Evolutionary conservation across 2,329 filamentous ascomycete genomes (phyloP).

Genomic region (Aspergillus melleus): DNA sequence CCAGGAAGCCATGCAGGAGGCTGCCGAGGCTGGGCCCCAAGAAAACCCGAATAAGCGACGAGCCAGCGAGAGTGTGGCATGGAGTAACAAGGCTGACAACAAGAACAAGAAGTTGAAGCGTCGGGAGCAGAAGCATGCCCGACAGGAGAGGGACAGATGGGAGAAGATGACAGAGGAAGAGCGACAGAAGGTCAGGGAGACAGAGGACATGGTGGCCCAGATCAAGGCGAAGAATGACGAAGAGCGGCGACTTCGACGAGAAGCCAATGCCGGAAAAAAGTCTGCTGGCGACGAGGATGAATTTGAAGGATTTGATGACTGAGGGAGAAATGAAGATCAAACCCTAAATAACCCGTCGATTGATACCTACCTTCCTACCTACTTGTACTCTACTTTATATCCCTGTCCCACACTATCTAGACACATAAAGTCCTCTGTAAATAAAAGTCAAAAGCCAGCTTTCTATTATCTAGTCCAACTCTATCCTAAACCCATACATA

Average conservation of each 20-base stretch:
- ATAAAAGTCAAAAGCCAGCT: not conserved
- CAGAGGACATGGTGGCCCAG: slow-evolving; percentile 64
- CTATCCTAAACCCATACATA: no score
- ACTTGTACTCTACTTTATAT: not conserved
- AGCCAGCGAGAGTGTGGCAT: slow-evolving; percentile 64
- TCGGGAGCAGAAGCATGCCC: slow-evolving; percentile 64
- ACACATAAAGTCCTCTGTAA: not conserved
- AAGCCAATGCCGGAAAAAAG: slow-evolving; percentile 21
- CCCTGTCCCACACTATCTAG: not conserved
- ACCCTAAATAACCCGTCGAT: no score
- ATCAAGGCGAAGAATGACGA: slow-evolving; percentile 60
- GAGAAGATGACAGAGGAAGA: slow-evolving; percentile 71
- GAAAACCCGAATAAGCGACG: slow-evolving; percentile 52
- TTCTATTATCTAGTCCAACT: not conserved
- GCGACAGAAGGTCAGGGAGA: slow-evolving; percentile 61
- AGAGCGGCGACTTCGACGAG: slow-evolving; percentile 19
- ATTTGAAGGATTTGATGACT: slow-evolving; percentile 59
- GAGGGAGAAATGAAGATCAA: not conserved
- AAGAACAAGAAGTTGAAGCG: slow-evolving; percentile 63
- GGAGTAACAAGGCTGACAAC: slow-evolving; percentile 69
- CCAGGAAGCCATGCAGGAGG: slow-evolving; percentile 54
- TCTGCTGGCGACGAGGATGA: slow-evolving; percentile 38
- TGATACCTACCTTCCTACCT: not conserved
- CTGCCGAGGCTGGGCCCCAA: slow-evolving; percentile 37
- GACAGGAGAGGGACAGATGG: slow-evolving; percentile 62